Evolutionary conservation across 164 flowering plant species (phyloP).

Genomic region (Dillenia turbinata): DNA sequence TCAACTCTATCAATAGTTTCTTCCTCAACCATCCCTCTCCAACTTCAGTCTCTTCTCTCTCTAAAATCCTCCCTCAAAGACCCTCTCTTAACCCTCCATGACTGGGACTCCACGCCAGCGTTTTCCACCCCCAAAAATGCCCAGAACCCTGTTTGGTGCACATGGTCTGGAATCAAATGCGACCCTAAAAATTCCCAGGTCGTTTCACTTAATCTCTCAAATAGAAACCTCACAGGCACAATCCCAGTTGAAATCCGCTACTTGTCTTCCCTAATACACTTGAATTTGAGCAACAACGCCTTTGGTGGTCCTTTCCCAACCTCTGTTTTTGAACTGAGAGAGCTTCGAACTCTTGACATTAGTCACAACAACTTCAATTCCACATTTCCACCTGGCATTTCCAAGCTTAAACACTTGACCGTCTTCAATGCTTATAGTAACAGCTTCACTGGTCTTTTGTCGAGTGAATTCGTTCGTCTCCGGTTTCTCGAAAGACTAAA

Average conservation of each 20-base stretch:
- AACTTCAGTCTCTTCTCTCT: slow-evolving; percentile 61
- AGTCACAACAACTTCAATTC: slow-evolving; percentile 72
- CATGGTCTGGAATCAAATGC: slow-evolving; percentile 86
- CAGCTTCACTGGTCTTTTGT: slow-evolving; percentile 72
- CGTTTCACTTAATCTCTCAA: slow-evolving; percentile 63
- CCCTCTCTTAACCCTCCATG: slow-evolving; percentile 47
- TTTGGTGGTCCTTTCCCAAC: slow-evolving; percentile 61
- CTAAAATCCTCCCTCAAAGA: slow-evolving; percentile 64
- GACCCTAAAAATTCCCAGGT: slow-evolving; percentile 32
- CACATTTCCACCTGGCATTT: slow-evolving; percentile 61
- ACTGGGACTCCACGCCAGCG: slow-evolving; percentile 46
- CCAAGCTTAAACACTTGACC: slow-evolving; percentile 46
- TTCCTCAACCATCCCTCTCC: slow-evolving; percentile 26
- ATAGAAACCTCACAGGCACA: slow-evolving; percentile 66
- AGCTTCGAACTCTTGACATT: slow-evolving; percentile 60
- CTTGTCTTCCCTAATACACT: slow-evolving; percentile 35
- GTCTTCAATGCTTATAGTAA: slow-evolving; percentile 73
- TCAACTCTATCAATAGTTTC: slow-evolving; percentile 4
- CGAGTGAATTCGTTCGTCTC: slow-evolving; percentile 43
- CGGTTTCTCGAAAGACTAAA: slow-evolving; percentile 57
- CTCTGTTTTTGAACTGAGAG: slow-evolving; percentile 42
- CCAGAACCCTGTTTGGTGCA: slow-evolving; percentile 56
- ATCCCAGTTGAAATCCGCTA: slow-evolving; percentile 45
- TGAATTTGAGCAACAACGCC: slow-evolving; percentile 69
- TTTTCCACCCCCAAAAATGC: slow-evolving; percentile 12